Evolutionary conservation across 768 basidiomycete species (phyloP).

Genomic region (Hygrocybe punicea): DNA sequence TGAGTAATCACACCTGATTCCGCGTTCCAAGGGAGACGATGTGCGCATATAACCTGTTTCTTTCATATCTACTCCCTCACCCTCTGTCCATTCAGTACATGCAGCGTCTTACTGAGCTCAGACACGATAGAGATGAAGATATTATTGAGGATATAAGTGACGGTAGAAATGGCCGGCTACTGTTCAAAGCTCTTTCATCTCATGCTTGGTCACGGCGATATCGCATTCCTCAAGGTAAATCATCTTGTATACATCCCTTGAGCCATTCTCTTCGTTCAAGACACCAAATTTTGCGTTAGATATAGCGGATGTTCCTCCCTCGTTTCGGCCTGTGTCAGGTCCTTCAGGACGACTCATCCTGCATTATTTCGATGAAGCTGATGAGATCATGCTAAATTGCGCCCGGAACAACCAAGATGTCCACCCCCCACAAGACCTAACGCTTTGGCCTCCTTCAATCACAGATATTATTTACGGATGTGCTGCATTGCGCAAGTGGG

Average conservation of each 20-base stretch:
- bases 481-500: neutral
- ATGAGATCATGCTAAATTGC: neutral
- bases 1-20: constrained; percentile 1
- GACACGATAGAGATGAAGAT: neutral
- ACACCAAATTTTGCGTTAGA: constrained; percentile 6
- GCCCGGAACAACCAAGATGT: constrained; percentile 4
- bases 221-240: constrained; percentile 4
- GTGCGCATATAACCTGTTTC: neutral
- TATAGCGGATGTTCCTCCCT: constrained; percentile 2
- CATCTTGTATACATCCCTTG: neutral
- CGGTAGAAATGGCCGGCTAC: constrained; percentile 1
- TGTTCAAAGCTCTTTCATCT: neutral
- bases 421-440: neutral
- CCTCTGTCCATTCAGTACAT: neutral
- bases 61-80: neutral
- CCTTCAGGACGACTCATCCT: constrained; percentile 4
- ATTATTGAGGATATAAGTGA: constrained; percentile 3
- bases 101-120: neutral
- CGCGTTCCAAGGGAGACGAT: constrained; percentile 2
- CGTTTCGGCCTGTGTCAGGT: neutral
- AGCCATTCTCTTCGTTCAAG: neutral
- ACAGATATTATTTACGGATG: constrained; percentile 1
- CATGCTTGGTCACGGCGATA: neutral
- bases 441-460: constrained; percentile 2
- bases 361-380: constrained; percentile 1